Evolutionary conservation across 2,329 filamentous ascomycete genomes (phyloP), one percentile per base, ranked within the genome.

Genomic region (Ascosphaera pollenicola): DNA sequence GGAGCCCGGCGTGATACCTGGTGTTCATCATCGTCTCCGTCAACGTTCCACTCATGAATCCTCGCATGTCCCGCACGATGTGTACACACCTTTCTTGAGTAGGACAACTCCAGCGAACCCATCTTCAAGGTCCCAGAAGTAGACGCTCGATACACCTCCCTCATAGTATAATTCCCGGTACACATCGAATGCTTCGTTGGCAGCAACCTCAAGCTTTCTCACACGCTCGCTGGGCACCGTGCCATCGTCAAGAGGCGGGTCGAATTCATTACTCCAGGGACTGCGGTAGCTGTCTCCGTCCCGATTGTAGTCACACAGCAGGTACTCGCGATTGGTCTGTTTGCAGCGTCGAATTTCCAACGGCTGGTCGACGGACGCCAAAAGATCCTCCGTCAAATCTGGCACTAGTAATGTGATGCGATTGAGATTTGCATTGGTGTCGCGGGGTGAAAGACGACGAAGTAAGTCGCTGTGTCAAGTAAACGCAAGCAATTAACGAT

Each of bases 291-390:
- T 91, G 64, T 94, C 87, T 45, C 89, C 89, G 61, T 98, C 89
- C 47, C 89, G 85, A 69, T 98, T 98, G 70, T 98, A 98, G 70
- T 98, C 89, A 68, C 89, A 98, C 53, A 94, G 79, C 39, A 98
- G 74, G 65, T 93, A 98, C 63, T 95, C 89, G 49, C 87, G 80
- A 50, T 84, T 83, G 24, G 82, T 79, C 61, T 85, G 80, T 49
- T 74, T 73, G 68, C 89, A 95, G 47, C 81, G 78, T 50, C 78
- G 76, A 45, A 91, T 71, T 43, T 79, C 75, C 41, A 98, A 76
- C 17, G 89, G 89, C 59, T 95, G 87, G 61, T 98, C 89, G 50
- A 98, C 89, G 17, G 87, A 93, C 47, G 87, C 89, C 47, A 98
- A 82, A 35, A 98, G 82, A 58, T 98, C 89, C 68, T 98, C 89